Conservation (phyloP, 2,329 filamentous ascomycete species). For the Pseudogymnoascus sp. region DNA sequence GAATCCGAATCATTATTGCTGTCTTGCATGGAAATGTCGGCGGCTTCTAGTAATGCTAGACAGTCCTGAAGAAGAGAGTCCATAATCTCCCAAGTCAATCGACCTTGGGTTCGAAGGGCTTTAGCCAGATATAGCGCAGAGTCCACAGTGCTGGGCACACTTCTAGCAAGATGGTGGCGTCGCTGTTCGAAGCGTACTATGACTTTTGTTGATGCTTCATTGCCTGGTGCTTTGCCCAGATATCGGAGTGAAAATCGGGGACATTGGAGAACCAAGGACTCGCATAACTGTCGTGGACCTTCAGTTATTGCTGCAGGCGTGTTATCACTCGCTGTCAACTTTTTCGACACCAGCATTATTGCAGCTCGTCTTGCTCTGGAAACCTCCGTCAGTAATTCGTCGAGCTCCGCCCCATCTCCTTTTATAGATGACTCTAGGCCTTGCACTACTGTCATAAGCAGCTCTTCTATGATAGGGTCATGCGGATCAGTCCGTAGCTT, state of each 20-base stretch:
- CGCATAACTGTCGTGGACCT: conserved; percentile 35
- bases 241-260: conserved; percentile 53
- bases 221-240: conserved; percentile 48
- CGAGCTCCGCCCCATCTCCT: conserved; percentile 49
- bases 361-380: conserved; percentile 46
- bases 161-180: conserved; percentile 38
- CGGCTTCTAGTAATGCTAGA: conserved; percentile 42
- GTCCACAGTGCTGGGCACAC: conserved; percentile 50
- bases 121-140: conserved; percentile 50
- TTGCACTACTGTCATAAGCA: conserved; percentile 42
- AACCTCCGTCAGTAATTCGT: conserved; percentile 50
- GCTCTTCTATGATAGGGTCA: conserved; percentile 32
- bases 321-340: conserved; percentile 19
- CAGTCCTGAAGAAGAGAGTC: conserved; percentile 52
- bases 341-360: conserved; percentile 37
- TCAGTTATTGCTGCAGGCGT: conserved; percentile 6
- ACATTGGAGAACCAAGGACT: conserved; percentile 48
- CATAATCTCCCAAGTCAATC: conserved; percentile 44
- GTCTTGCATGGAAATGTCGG: conserved; percentile 30
- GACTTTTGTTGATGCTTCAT: conserved; percentile 46
- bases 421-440: conserved; percentile 50
- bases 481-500: conserved; percentile 39
- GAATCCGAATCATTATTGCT: conserved; percentile 21
- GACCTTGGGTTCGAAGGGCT: conserved; percentile 39
- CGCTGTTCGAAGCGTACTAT: conserved; percentile 53